Percentiles rank a stretch among this genome's conserved stretches.
phyloP scores from a whole-genome alignment of 495 filamentous ascomycete genomes.

The Aspergillus sclerotioniger region DNA sequence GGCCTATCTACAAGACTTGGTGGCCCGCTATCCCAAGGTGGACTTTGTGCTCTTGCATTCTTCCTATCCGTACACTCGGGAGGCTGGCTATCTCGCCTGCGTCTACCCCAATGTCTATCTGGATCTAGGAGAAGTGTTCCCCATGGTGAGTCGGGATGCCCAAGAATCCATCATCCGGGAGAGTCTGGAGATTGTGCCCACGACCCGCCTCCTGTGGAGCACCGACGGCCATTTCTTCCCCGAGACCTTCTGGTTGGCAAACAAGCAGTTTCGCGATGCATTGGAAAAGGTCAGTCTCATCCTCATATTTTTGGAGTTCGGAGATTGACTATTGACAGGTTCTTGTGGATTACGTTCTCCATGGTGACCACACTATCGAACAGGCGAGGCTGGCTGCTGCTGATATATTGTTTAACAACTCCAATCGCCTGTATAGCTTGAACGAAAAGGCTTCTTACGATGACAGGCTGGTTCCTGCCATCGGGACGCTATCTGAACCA shows the following conservation, averaged over 20 bases:
- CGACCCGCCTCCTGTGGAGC: slow-evolving; percentile 78
- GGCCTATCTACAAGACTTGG: slow-evolving; percentile 71
- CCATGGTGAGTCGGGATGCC: slow-evolving; percentile 74
- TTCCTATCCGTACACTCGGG: slow-evolving; percentile 79
- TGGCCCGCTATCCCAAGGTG: slow-evolving; percentile 63
- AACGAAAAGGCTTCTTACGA: slow-evolving; percentile 20
- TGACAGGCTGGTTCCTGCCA: background rate
- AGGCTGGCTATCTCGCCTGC: slow-evolving; percentile 77
- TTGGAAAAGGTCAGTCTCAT: slow-evolving; percentile 54
- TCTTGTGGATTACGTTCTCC: slow-evolving; percentile 58
- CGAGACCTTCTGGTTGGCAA: slow-evolving; percentile 78
- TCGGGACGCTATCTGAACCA: slow-evolving; percentile 2
- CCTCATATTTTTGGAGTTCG: background rate
- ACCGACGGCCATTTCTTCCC: slow-evolving; percentile 83
- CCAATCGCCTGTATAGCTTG: slow-evolving; percentile 64
- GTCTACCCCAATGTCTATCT: slow-evolving; percentile 82
- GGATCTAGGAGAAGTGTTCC: slow-evolving; percentile 85
- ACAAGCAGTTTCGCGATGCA: slow-evolving; percentile 73
- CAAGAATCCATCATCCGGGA: slow-evolving; percentile 73
- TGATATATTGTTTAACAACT: slow-evolving; percentile 68
- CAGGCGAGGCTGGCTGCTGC: slow-evolving; percentile 60
- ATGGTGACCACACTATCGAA: slow-evolving; percentile 51
- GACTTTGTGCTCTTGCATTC: slow-evolving; percentile 81
- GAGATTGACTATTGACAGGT: slow-evolving; percentile 39
- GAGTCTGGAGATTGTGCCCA: slow-evolving; percentile 73